These are phyloP conservation scores for Adansonia gregorii DNA, from an alignment of 441 rosid genomes.

Conservation along the genomic window DNA sequence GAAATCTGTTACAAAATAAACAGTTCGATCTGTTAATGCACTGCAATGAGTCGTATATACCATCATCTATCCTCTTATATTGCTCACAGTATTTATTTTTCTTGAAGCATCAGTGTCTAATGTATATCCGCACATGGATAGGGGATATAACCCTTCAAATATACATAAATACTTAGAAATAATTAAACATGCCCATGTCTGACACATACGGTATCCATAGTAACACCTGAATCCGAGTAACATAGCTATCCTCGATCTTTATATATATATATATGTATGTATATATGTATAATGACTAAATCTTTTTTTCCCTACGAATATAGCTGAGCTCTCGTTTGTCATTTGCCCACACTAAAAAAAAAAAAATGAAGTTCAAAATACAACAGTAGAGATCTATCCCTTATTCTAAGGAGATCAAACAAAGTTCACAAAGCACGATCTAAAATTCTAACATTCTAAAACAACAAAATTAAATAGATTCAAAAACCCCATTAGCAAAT, in stretches of 20 bases:
- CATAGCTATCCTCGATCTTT: not conserved
- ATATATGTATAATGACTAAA: not conserved
- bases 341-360: not conserved
- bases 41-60: not conserved
- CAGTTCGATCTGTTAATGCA: not conserved
- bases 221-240: too few relatives aligned
- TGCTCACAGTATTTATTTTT: too few relatives aligned
- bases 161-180: too few relatives aligned
- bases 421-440: not conserved
- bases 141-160: too few relatives aligned
- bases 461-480: not conserved
- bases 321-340: not conserved
- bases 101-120: too few relatives aligned
- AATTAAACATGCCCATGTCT: too few relatives aligned
- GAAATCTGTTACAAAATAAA: slow-evolving; percentile 10
- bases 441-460: not conserved
- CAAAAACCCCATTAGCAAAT: not conserved
- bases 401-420: not conserved
- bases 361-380: not conserved
- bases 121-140: too few relatives aligned
- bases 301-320: not conserved
- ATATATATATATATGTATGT: too few relatives aligned
- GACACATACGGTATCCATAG: too few relatives aligned
- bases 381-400: slow-evolving; percentile 5
- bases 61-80: not conserved